These are phyloP conservation scores for Xylaria castorea DNA, from an alignment of 495 filamentous ascomycete species.

Conservation along the genomic window DNA sequence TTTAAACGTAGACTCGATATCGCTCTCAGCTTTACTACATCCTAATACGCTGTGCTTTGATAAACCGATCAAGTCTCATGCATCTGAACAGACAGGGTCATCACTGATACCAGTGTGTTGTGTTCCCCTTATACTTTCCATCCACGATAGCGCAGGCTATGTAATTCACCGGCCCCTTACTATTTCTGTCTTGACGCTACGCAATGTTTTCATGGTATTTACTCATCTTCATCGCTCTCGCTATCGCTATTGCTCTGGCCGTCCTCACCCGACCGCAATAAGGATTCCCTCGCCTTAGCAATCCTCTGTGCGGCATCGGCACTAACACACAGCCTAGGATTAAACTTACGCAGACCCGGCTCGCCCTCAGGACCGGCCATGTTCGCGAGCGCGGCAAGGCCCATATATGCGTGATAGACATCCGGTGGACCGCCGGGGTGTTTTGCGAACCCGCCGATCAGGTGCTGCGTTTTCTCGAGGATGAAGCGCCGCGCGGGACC, in stretches of 20 bases:
- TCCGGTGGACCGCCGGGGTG: constrained; percentile 82
- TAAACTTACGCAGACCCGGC: constrained; percentile 64
- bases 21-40: no score
- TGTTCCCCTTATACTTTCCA: background rate
- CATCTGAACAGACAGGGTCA: no score
- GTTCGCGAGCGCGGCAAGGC: constrained; percentile 75
- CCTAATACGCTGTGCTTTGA: background rate
- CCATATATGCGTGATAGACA: constrained; percentile 89
- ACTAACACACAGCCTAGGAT: constrained; percentile 73
- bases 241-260: background rate
- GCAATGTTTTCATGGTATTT: constrained; percentile 10
- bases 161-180: background rate
- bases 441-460: constrained; percentile 91
- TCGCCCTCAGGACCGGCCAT: constrained; percentile 55
- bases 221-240: constrained; percentile 29
- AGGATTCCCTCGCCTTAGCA: constrained; percentile 41
- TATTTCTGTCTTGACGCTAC: background rate
- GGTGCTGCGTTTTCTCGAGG: constrained; percentile 86
- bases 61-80: background rate
- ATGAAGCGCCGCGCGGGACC: constrained; percentile 74
- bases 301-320: constrained; percentile 54
- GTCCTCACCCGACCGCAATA: constrained; percentile 32
- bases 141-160: background rate
- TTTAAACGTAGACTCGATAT: background rate
- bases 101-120: background rate